Evolutionary conservation across 169 alveolate species (phyloP), one percentile per base, ranked within the genome.

Genomic region (Plasmodium malariae): DNA sequence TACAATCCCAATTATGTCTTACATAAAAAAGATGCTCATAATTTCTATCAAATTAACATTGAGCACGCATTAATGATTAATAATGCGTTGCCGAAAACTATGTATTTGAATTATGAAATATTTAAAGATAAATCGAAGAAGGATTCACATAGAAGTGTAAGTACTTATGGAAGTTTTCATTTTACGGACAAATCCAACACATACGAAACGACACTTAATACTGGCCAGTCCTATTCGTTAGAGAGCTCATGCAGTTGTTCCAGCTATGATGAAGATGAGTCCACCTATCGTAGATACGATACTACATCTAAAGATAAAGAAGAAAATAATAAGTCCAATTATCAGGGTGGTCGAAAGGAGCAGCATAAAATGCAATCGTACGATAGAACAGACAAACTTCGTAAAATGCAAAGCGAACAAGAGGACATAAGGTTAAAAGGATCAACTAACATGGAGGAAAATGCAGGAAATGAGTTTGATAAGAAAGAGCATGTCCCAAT

Each of bases 1-100:
- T 83, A 83, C 30, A 83, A 83, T 37, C 91, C 72, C 19, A 83
- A 83, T 65, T 83, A 65, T 28, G 91, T 83, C 1, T 32, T 83
- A 60, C 24, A 83, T 68, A 67, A 69, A 17, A 83, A 83, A 59
- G 86, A 83, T 59, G 91, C 91, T 37, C 91, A 83, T 55, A 83
- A 83, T 69, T 83, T 83, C 30, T 83, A 28, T 60, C 91, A 83
- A 49, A 83, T 83, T 21, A 68, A 59, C 34, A 68, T 83, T 30
- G 91, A 83, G 19, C 91, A 83, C 60, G 83, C 68, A n/a, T 24
- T 83, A 17, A 83, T 83, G 91, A 83, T 83, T 55, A 83, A 83
- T 69, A 83, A 83, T 69, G 74, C 86, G 0, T 19, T 83, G 6
- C 91, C 91, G 0, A 83, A 59, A 83, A 83, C 85, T 28, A 83